Conservation (phyloP, 768 basidiomycete species). For the Termitomyces sp. region DNA sequence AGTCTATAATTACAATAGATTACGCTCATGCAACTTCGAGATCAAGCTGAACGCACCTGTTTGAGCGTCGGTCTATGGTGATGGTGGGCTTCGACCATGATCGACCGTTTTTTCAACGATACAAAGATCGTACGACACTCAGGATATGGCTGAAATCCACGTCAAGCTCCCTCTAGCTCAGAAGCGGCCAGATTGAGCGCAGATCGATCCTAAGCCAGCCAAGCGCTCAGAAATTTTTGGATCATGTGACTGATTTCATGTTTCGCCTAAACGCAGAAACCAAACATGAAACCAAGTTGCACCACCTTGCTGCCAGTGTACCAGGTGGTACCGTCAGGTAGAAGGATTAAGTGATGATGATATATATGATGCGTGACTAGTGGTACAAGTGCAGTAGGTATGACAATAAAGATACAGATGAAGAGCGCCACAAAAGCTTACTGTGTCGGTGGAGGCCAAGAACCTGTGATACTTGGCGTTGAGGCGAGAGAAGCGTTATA, state of each 20-base stretch:
- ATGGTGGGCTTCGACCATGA: constrained; percentile 52
- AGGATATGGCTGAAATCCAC: not conserved
- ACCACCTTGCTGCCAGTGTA: not conserved
- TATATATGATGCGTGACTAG: constrained; percentile 17
- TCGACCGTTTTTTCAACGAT: not conserved
- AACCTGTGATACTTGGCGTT: constrained; percentile 21
- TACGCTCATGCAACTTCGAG: not conserved
- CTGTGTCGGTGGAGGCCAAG: constrained; percentile 17
- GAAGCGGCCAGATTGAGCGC: not conserved
- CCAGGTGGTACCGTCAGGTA: not conserved
- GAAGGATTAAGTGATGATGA: constrained; percentile 1
- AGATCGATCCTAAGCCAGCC: constrained; percentile 4
- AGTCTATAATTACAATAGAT: constrained; percentile 43
- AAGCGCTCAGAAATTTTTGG: constrained; percentile 11
- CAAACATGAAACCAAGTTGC: not conserved
- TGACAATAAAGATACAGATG: constrained; percentile 14
- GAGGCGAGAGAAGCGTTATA: constrained; percentile 33
- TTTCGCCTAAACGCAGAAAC: not conserved
- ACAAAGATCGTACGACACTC: not conserved
- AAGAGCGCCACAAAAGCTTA: not conserved
- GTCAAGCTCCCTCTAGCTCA: not conserved
- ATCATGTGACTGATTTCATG: constrained; percentile 14
- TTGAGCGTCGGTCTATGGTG: constrained; percentile 80
- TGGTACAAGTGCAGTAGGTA: constrained; percentile 20
- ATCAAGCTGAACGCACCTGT: constrained; percentile 48